Conservation (phyloP, 345 rosid species). For the Lenwebbia sp. region DNA sequence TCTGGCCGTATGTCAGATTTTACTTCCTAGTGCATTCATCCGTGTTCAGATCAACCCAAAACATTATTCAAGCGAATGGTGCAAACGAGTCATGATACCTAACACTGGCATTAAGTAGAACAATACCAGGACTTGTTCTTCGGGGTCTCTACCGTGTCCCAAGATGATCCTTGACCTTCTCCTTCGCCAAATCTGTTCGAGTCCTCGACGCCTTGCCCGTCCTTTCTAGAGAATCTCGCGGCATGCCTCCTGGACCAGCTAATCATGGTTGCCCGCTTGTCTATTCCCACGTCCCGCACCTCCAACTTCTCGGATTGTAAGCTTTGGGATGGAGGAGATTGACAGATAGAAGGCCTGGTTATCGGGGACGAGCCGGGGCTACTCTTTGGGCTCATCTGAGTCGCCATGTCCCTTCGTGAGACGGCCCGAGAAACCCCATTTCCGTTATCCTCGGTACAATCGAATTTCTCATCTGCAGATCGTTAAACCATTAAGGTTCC, state of each 20-base stretch:
- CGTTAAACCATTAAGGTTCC: neutral
- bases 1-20: neutral
- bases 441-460: conserved; percentile 18
- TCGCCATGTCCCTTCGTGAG: conserved; percentile 79
- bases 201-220: conserved; percentile 29
- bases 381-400: conserved; percentile 79
- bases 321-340: conserved; percentile 17
- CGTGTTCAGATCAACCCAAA: neutral
- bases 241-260: conserved; percentile 47
- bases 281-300: conserved; percentile 74
- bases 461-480: conserved; percentile 50
- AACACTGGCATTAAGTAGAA: neutral
- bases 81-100: neutral
- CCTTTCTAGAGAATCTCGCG: conserved; percentile 27
- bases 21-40: neutral
- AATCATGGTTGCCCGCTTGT: conserved; percentile 48
- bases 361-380: conserved; percentile 31
- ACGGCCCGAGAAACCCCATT: conserved; percentile 26
- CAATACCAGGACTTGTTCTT: conserved; percentile 53
- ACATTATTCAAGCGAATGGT: neutral
- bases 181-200: conserved; percentile 2
- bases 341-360: conserved; percentile 19
- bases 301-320: conserved; percentile 36
- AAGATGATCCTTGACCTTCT: conserved; percentile 28
- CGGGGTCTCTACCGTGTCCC: conserved; percentile 56